Conservation (phyloP, 768 basidiomycete species). For the Goffeauzyma gilvescens region DNA sequence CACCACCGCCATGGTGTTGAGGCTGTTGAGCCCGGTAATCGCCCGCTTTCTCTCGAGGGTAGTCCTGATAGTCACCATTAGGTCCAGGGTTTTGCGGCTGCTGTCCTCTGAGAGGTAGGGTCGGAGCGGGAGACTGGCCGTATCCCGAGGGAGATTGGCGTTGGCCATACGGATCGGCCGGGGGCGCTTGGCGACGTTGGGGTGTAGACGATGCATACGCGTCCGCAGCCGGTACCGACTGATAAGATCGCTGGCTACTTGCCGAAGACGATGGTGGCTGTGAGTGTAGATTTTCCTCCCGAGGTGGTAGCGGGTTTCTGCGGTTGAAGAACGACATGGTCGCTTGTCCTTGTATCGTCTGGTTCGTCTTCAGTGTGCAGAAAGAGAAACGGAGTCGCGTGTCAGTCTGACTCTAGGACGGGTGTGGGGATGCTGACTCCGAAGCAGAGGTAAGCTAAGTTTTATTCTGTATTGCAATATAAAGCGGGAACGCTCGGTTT, state of each 20-base stretch:
- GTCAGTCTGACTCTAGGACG: too few relatives aligned
- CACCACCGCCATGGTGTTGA: not conserved
- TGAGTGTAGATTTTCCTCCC: not conserved
- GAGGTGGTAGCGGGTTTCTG: not conserved
- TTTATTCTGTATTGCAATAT: too few relatives aligned
- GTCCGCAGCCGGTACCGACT: not conserved
- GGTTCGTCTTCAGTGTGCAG: too few relatives aligned
- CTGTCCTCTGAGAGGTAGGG: not conserved
- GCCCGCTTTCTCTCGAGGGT: not conserved
- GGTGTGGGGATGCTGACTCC: too few relatives aligned
- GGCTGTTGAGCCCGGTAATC: not conserved
- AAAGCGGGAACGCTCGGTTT: too few relatives aligned
- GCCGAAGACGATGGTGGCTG: too few relatives aligned
- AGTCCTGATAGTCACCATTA: not conserved
- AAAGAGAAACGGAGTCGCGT: too few relatives aligned
- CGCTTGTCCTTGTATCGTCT: too few relatives aligned
- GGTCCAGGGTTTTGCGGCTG: too few relatives aligned
- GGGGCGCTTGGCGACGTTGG: not conserved
- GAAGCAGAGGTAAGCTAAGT: too few relatives aligned
- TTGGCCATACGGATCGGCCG: not conserved
- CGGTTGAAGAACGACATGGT: conserved; percentile 28
- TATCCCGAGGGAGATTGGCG: not conserved
- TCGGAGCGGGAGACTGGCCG: not conserved
- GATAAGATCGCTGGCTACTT: too few relatives aligned
- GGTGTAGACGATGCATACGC: not conserved